Evolutionary conservation across 164 flowering plant species (phyloP).

Genomic region (Vitis cinerea): DNA sequence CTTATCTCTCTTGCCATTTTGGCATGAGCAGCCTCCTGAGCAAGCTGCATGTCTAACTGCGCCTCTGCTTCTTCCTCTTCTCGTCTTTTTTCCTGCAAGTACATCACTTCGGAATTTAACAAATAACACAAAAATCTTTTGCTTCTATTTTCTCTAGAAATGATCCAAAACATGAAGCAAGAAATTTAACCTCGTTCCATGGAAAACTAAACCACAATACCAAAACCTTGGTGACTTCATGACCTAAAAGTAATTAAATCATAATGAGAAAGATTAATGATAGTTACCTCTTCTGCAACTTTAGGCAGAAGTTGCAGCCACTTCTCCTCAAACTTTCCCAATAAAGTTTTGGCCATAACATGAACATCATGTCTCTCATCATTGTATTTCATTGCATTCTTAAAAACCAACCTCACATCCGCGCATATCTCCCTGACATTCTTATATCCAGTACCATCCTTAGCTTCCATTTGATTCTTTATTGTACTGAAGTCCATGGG

Average conservation of each 20-base stretch:
- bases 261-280: neutral
- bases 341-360: constrained; percentile 81
- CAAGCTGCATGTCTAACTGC: constrained; percentile 53
- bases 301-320: constrained; percentile 80
- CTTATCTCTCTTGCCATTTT: constrained; percentile 59
- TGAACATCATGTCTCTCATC: constrained; percentile 67
- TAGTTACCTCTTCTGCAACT: constrained; percentile 80
- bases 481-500: constrained; percentile 93
- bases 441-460: constrained; percentile 78
- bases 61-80: constrained; percentile 73
- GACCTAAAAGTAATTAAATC: neutral
- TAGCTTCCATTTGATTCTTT: constrained; percentile 78
- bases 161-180: neutral
- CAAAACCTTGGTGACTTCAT: neutral
- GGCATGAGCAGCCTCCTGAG: constrained; percentile 72
- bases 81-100: constrained; percentile 63
- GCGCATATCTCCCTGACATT: constrained; percentile 74
- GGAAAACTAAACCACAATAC: neutral
- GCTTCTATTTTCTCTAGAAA: no score
- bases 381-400: constrained; percentile 92
- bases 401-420: constrained; percentile 81
- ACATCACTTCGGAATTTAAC: neutral
- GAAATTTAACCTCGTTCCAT: neutral
- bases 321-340: constrained; percentile 81
- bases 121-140: neutral